Evolutionary conservation across 1,139 yeast genomes (phyloP).

Genomic region (Sugiyamaella novakii): DNA sequence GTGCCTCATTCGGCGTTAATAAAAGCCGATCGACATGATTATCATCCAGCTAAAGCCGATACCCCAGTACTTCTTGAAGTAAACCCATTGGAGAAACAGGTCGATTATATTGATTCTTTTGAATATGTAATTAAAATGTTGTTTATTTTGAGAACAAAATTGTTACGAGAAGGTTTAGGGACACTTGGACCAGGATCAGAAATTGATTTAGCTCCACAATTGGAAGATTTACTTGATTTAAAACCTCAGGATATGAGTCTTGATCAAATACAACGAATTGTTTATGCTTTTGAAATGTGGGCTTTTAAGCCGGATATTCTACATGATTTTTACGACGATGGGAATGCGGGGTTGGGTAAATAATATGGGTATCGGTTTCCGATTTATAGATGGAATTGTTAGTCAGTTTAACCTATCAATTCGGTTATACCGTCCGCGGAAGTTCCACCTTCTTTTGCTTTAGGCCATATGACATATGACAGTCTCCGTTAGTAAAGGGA

Average conservation of each 20-base stretch:
- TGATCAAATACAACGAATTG: conserved; percentile 56
- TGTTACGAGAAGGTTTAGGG: conserved; percentile 52
- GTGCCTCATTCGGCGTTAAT: conserved; percentile 1
- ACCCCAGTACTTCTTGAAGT: conserved; percentile 34
- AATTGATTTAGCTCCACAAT: conserved; percentile 55
- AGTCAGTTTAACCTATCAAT: no score
- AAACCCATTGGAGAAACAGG: conserved; percentile 35
- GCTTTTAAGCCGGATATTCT: conserved; percentile 76
- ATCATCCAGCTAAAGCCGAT: conserved; percentile 20
- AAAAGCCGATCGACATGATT: conserved; percentile 18
- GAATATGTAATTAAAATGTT: conserved; percentile 70
- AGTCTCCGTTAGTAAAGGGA: no score
- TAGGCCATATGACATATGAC: no score
- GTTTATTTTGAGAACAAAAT: conserved; percentile 55
- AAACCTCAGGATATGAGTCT: conserved; percentile 53
- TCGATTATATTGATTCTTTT: conserved; percentile 54
- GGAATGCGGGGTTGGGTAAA: not conserved
- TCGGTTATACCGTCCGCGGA: conserved; percentile 9
- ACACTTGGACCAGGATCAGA: conserved; percentile 79
- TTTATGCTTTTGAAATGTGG: conserved; percentile 66
- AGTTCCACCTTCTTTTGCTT: no score
- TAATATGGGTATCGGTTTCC: no score
- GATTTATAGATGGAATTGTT: no score
- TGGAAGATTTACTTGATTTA: conserved; percentile 49
- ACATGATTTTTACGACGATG: conserved; percentile 46